Percentiles rank a stretch among this genome's conserved stretches.
Evolutionary conservation across 2,329 filamentous ascomycete genomes (phyloP).

Genomic region (Pseudocercospora fijiensis): DNA sequence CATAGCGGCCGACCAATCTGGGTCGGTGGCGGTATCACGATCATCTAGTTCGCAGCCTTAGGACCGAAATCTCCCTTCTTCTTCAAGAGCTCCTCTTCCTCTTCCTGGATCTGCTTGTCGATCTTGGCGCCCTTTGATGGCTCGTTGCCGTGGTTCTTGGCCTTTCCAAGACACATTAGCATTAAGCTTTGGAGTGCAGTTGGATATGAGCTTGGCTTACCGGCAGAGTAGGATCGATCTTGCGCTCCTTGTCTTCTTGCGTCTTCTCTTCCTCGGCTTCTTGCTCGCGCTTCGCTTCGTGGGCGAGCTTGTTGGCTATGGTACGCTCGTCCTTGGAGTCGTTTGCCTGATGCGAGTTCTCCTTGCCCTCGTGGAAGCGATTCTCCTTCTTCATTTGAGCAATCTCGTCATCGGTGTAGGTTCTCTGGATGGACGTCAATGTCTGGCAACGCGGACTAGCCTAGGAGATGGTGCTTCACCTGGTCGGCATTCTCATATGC

Average conservation of each 20-base stretch:
- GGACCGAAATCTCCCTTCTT: constrained; percentile 55
- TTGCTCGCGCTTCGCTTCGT: constrained; percentile 57
- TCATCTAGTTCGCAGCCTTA: constrained; percentile 27
- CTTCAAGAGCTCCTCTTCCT: constrained; percentile 65
- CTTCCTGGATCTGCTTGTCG: constrained; percentile 65
- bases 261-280: constrained; percentile 42
- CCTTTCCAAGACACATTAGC: constrained; percentile 41
- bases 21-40: neutral
- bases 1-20: neutral
- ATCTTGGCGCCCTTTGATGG: constrained; percentile 70
- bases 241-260: constrained; percentile 42
- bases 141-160: constrained; percentile 68
- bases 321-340: constrained; percentile 75
- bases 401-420: constrained; percentile 54
- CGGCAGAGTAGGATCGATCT: constrained; percentile 60
- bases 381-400: constrained; percentile 31
- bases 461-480: constrained; percentile 30
- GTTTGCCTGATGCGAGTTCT: constrained; percentile 64
- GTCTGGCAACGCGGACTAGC: neutral
- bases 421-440: constrained; percentile 48
- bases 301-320: constrained; percentile 69
- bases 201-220: constrained; percentile 28
- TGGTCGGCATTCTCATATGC: constrained; percentile 79
- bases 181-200: neutral
- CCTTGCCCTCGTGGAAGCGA: constrained; percentile 70